Evolutionary conservation across 805 yeast species (phyloP).

Genomic region (Saccharomycodes ludwigii): DNA sequence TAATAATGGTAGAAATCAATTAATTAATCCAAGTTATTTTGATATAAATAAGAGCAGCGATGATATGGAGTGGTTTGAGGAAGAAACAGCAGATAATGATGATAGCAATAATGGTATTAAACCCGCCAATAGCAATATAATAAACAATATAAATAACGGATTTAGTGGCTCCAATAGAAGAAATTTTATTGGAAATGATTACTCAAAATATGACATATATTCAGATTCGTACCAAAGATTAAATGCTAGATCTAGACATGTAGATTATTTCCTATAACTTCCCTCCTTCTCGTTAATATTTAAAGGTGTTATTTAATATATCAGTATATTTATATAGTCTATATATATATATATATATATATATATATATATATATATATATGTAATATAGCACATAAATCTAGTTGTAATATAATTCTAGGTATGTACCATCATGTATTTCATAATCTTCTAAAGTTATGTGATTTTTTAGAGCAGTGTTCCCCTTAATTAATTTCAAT

Average conservation of each 20-base stretch:
- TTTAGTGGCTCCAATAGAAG: conserved; percentile 1
- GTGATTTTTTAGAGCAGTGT: conserved; percentile 76
- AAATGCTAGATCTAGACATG: conserved; percentile 21
- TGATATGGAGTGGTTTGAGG: conserved; percentile 13
- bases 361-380: conserved; percentile 1
- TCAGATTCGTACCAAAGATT: conserved; percentile 24
- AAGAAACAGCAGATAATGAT: conserved; percentile 1
- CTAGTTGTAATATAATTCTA: conserved; percentile 69
- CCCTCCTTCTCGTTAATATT: too few species aligned
- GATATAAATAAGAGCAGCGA: conserved; percentile 8
- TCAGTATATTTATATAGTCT: conserved; percentile 1
- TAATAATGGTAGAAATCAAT: conserved; percentile 10
- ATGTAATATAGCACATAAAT: conserved; percentile 14
- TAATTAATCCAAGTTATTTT: conserved; percentile 6
- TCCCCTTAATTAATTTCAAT: conserved; percentile 71
- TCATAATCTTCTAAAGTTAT: conserved; percentile 91
- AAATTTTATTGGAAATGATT: not conserved
- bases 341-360: not conserved
- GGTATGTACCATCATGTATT: conserved; percentile 75
- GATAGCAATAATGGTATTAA: not conserved
- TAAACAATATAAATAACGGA: not conserved
- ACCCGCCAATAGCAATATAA: not conserved
- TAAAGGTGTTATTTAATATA: too few species aligned
- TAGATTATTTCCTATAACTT: conserved; percentile 21
- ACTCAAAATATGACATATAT: conserved; percentile 15